Evolutionary conservation across 2,329 filamentous ascomycete species (phyloP), one percentile per base, ranked within the genome.

Genomic region (Knufia petricola): DNA sequence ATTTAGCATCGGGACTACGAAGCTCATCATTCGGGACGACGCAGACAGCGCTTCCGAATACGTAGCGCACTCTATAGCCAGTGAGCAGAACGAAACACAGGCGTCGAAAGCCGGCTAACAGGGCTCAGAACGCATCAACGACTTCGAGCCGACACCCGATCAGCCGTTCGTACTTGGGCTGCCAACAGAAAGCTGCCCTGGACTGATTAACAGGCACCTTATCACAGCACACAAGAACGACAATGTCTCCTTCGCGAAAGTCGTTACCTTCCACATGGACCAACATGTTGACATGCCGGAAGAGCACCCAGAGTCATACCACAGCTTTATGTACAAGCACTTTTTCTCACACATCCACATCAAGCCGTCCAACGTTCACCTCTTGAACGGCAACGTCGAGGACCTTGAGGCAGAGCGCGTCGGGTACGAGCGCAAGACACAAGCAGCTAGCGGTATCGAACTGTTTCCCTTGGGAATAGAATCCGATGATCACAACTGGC

Each of bases 181-280:
- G 41, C 87, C 87, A 8, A 94, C 87, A 1, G 87, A 87, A 47
- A 88, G 84, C 59, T 89, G 83, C 54, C 87, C 87, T 2, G 77
- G 88, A 52, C 74, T 78, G 45, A 81, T 92, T 56, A 94, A 94
- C 70, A 79, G 80, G 64, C 75, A 82, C 57, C 76, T 94, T 21
- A 86, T 92, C 42, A 60, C 69, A 55, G 62, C 63, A 31, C 61
- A 67, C 59, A 65, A 66, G 50, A 61, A 63, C 32, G 61, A 57
- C 45, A 63, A 86, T 62, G 81, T 94, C 60, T 90, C 86, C 1
- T 94, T 94, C 64, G 81, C 83, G 61, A 79, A 94, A 82, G 85
- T 94, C 60, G 78, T 92, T 62, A 94, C 87, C 21, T 94, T 94
- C 74, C 92, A 92, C 68, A 92, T 92, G 87, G 87, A 94, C 68